Evolutionary conservation across 129 eudicot species (phyloP).

Genomic region (Apium graveolens): DNA sequence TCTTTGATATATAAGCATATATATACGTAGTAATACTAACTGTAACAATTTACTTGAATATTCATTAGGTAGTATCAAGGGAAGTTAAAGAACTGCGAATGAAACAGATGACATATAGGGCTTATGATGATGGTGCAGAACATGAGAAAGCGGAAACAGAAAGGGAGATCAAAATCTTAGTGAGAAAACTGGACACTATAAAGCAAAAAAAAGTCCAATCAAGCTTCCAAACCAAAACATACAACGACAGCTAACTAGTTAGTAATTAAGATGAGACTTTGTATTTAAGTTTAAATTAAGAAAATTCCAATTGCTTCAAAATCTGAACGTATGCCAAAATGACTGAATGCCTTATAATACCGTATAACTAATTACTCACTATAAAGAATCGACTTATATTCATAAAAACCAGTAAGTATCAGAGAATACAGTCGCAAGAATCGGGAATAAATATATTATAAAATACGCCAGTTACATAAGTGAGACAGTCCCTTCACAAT

Average conservation of each 20-base stretch:
- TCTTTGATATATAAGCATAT: background rate
- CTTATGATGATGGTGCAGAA: background rate
- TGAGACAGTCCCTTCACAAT: no score
- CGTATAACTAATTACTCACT: no score
- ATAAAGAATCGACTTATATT: no score
- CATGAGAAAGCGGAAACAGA: background rate
- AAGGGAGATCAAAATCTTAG: background rate
- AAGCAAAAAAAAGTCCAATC: background rate
- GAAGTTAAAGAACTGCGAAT: background rate
- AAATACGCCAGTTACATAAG: no score
- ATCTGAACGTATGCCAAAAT: no score
- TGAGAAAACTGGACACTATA: background rate
- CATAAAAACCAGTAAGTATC: background rate
- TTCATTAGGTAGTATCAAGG: background rate
- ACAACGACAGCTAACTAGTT: no score
- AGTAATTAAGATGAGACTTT: no score
- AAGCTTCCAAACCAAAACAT: no score
- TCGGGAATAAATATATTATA: background rate
- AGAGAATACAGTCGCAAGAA: background rate
- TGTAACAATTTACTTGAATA: background rate
- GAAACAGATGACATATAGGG: constrained; percentile 5
- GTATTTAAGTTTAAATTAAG: no score
- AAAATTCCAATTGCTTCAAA: no score
- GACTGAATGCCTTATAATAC: no score
- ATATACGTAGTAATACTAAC: no score